phyloP scores from a whole-genome alignment of 495 filamentous ascomycete genomes.

The Oleoguttula mirabilis region DNA sequence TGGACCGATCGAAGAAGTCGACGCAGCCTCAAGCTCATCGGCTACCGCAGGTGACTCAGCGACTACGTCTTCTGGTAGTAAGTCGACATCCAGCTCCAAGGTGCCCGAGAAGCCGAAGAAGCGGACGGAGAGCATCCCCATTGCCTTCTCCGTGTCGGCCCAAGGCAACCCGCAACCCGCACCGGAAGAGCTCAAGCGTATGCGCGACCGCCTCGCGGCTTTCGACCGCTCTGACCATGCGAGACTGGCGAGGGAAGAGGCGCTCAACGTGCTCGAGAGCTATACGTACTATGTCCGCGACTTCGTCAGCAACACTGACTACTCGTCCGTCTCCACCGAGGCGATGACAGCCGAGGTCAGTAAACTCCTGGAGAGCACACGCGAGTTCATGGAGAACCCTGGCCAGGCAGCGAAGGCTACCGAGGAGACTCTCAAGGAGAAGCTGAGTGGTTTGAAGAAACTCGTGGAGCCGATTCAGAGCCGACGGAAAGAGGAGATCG shows the following conservation, averaged over 20 bases:
- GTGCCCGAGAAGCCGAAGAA: conserved; percentile 43
- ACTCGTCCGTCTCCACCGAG: conserved; percentile 54
- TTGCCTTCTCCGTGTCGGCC: conserved; percentile 50
- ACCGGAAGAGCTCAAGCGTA: conserved; percentile 46
- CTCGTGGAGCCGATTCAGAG: conserved; percentile 57
- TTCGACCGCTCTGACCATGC: conserved; percentile 75
- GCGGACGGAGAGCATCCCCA: conserved; percentile 55
- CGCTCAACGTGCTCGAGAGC: conserved; percentile 82
- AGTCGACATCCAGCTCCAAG: conserved; percentile 30
- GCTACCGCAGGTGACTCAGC: conserved; percentile 27
- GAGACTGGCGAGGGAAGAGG: conserved; percentile 68
- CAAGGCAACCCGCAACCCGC: conserved; percentile 49
- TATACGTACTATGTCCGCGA: conserved; percentile 86
- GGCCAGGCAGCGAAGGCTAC: conserved; percentile 61
- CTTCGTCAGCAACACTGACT: conserved; percentile 60
- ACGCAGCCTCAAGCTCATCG: conserved; percentile 34
- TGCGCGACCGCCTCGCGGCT: conserved; percentile 55
- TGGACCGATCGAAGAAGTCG: conserved; percentile 31
- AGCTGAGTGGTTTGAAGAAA: conserved; percentile 59
- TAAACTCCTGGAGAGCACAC: conserved; percentile 50
- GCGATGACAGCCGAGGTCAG: conserved; percentile 51
- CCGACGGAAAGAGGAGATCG: conserved; percentile 53
- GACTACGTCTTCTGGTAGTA: conserved; percentile 31
- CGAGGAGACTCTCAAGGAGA: conserved; percentile 55
- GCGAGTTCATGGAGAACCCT: conserved; percentile 75